These are phyloP conservation scores for Collybia sp. DNA, from an alignment of 768 basidiomycete species.

Conservation along the genomic window DNA sequence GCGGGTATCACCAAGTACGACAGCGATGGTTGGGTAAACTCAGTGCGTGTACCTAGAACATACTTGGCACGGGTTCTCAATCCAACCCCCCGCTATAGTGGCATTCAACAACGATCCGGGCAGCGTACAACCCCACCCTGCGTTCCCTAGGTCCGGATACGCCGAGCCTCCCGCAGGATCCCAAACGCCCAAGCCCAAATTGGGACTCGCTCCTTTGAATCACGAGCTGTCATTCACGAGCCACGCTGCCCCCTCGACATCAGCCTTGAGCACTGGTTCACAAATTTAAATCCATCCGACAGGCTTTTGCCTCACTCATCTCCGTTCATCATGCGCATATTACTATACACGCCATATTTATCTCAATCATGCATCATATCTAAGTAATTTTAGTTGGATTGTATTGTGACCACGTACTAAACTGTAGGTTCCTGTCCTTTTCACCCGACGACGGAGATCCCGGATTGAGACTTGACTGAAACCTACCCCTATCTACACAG, in stretches of 20 bases:
- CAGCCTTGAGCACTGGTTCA: slow-evolving; percentile 3
- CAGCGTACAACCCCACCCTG: slow-evolving; percentile 25
- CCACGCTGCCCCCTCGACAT: background rate
- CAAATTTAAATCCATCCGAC: background rate
- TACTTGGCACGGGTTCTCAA: too few species aligned
- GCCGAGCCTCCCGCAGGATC: slow-evolving; percentile 4
- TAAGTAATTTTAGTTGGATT: too few species aligned
- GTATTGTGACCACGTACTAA: too few species aligned
- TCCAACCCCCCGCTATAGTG: slow-evolving; percentile 13
- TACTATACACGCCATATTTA: too few species aligned
- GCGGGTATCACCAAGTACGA: slow-evolving; percentile 36
- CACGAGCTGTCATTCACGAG: slow-evolving; percentile 24
- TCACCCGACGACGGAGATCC: too few species aligned
- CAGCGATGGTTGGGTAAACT: slow-evolving; percentile 38
- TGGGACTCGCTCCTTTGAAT: slow-evolving; percentile 32
- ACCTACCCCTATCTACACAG: too few species aligned
- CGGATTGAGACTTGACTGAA: too few species aligned
- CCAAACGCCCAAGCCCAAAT: slow-evolving; percentile 25
- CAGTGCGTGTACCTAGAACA: slow-evolving; percentile 18
- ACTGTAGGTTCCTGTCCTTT: too few species aligned
- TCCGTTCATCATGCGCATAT: too few species aligned
- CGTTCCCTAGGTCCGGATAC: slow-evolving; percentile 12
- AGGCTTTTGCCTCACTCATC: background rate
- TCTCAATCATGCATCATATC: too few species aligned
- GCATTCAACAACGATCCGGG: slow-evolving; percentile 32